Conservation (phyloP, 768 basidiomycete species). For the Tulasnella sp. region DNA sequence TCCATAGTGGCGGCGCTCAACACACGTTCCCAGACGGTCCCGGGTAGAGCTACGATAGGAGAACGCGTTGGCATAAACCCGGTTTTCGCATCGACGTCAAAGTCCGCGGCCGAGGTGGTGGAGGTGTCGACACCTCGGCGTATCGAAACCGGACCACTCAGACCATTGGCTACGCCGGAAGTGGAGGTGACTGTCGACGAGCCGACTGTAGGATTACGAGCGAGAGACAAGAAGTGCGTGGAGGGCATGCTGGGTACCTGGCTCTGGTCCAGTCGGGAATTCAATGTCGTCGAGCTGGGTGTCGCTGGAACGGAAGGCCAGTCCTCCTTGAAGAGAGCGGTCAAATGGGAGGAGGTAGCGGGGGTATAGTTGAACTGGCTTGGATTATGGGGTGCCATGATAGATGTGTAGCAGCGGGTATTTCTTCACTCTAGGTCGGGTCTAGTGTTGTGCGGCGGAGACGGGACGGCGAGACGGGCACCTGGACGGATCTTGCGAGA, state of each 20-base stretch:
- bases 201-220: conserved; percentile 1
- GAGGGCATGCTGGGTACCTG: conserved; percentile 2
- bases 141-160: neutral
- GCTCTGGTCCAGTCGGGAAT: neutral
- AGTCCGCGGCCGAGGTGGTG: conserved; percentile 72
- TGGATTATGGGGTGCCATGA: neutral
- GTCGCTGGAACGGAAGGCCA: neutral
- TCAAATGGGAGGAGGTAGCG: neutral
- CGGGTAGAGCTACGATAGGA: conserved; percentile 52
- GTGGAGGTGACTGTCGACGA: neutral
- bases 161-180: neutral
- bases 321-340: neutral
- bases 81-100: conserved; percentile 82
- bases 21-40: conserved; percentile 54
- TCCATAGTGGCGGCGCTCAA: conserved; percentile 41
- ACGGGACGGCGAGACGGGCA: neutral
- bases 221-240: conserved; percentile 12
- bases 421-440: neutral
- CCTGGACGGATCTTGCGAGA: neutral
- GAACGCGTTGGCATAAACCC: conserved; percentile 84
- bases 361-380: neutral
- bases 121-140: conserved; percentile 36
- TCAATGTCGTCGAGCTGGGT: neutral
- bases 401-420: neutral
- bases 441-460: neutral